Evolutionary conservation across 176 grass and related monocot genomes (phyloP).

Genomic region (Triticum timopheevii): DNA sequence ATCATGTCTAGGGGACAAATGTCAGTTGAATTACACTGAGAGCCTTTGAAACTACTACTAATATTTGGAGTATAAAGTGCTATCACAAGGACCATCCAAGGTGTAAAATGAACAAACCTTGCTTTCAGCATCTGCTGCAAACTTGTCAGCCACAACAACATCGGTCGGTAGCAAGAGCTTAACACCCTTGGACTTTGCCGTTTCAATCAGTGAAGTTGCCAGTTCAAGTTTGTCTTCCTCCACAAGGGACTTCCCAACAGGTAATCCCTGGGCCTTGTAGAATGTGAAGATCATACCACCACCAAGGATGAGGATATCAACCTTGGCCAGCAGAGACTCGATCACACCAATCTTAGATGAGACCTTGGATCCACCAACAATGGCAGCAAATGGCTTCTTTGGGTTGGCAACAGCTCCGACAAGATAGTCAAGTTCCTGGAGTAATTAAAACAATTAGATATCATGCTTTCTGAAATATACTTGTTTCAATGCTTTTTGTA

Average conservation of each 20-base stretch:
- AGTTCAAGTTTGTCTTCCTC: constrained; percentile 97
- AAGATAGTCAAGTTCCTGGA: constrained; percentile 92
- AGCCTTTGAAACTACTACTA: not conserved
- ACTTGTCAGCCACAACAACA: constrained; percentile 82
- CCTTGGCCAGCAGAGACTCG: constrained; percentile 75
- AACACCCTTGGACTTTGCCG: constrained; percentile 79
- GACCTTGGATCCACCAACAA: constrained; percentile 97
- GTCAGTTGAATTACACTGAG: not conserved
- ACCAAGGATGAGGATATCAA: constrained; percentile 92
- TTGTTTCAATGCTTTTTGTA: not conserved
- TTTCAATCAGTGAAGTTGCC: constrained; percentile 77
- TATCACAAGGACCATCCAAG: not conserved
- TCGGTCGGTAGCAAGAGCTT: constrained; percentile 79
- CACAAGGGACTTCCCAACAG: constrained; percentile 93
- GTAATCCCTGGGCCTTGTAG: constrained; percentile 85
- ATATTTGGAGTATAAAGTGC: not conserved
- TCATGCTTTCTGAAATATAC: not conserved
- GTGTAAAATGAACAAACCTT: constrained; percentile 56
- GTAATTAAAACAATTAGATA: not conserved
- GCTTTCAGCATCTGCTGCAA: constrained; percentile 93
- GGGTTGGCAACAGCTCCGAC: constrained; percentile 91
- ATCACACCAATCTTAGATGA: constrained; percentile 95
- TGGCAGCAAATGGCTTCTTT: constrained; percentile 93
- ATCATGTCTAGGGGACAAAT: not conserved
- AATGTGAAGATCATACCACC: constrained; percentile 98